Conservation (phyloP, 805 yeast genomes). For the Nakazawaea wyomingensis region DNA sequence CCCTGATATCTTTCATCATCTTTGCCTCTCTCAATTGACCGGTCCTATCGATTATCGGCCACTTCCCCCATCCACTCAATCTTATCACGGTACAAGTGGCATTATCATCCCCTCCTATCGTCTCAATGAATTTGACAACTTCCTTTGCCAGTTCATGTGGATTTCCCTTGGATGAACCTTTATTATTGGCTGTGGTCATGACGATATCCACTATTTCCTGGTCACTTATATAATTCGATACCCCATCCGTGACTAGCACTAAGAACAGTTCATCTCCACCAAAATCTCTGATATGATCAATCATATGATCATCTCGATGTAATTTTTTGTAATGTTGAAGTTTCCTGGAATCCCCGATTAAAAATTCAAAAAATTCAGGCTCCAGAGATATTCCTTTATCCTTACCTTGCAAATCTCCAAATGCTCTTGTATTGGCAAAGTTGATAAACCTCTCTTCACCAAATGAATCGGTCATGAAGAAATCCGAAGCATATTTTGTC, state of each 20-base stretch:
- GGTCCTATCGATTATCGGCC: conserved; percentile 83
- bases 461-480: conserved; percentile 80
- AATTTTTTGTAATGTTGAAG: conserved; percentile 27
- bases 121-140: conserved; percentile 76
- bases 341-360: conserved; percentile 56
- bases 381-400: conserved; percentile 85
- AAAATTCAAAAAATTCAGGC: conserved; percentile 72
- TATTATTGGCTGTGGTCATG: conserved; percentile 56
- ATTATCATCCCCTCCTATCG: conserved; percentile 89
- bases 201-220: conserved; percentile 89
- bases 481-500: conserved; percentile 54
- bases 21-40: conserved; percentile 76
- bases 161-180: conserved; percentile 66
- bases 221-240: conserved; percentile 73
- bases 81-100: conserved; percentile 87
- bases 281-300: conserved; percentile 28
- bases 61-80: conserved; percentile 87
- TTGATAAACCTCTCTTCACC: conserved; percentile 81
- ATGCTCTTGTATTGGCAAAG: conserved; percentile 88
- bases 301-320: conserved; percentile 17
- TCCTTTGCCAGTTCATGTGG: conserved; percentile 87
- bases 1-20: conserved; percentile 23
- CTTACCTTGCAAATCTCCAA: conserved; percentile 84
- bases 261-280: conserved; percentile 89
- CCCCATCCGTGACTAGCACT: conserved; percentile 83